A percentile compares a stretch with the other conserved stretches of the same genome.
phyloP scores from a whole-genome alignment of 495 filamentous ascomycete species.

The Penicillium cataractarum region DNA sequence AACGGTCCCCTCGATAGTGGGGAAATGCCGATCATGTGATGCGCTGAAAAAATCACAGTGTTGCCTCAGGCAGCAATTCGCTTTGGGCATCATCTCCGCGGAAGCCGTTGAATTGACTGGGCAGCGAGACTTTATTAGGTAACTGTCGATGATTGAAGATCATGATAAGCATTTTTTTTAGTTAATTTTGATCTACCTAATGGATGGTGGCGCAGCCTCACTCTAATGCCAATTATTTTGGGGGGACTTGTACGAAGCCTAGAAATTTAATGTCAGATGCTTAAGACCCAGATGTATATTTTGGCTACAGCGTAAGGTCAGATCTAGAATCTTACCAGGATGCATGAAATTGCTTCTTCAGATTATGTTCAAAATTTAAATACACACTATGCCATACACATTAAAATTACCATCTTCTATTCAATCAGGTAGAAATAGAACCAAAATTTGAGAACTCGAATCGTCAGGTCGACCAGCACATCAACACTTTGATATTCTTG shows the following conservation, averaged over 20 bases:
- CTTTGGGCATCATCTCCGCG: slow-evolving; percentile 1
- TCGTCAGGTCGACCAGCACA: background rate
- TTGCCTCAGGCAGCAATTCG: slow-evolving; percentile 30
- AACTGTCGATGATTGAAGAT: background rate
- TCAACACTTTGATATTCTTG: slow-evolving; percentile 15
- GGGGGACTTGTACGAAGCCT: too few species aligned
- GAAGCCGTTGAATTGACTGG: background rate
- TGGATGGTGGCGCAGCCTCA: too few species aligned
- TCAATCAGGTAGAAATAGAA: background rate
- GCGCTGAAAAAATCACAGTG: slow-evolving; percentile 27
- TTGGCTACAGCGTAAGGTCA: too few species aligned
- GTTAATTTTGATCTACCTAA: too few species aligned
- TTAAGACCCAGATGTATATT: background rate
- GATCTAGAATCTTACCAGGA: too few species aligned
- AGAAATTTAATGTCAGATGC: too few species aligned
- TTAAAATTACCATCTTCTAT: too few species aligned
- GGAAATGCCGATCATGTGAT: slow-evolving; percentile 39
- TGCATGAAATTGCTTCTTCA: too few species aligned
- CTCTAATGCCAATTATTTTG: too few species aligned
- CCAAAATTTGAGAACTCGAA: background rate
- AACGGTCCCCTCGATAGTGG: slow-evolving; percentile 39
- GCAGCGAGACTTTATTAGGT: background rate
- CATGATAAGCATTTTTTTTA: too few species aligned
- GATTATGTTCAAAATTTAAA: too few species aligned
- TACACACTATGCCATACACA: background rate